Conservation (phyloP, 495 filamentous ascomycete species). For the Annulohypoxylon maeteangense region DNA sequence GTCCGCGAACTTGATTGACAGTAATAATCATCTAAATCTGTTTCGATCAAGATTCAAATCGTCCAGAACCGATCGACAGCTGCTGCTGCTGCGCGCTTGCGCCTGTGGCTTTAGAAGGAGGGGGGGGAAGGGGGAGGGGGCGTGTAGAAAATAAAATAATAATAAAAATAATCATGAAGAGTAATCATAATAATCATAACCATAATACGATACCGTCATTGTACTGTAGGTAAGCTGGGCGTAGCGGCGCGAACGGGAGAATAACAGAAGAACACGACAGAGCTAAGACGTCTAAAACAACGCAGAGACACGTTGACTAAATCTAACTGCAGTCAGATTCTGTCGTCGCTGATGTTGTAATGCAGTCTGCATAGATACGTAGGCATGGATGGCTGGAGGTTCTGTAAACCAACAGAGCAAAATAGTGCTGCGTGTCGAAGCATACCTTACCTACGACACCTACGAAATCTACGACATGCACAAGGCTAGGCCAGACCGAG, state of each 20-base stretch:
- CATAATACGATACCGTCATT: neutral
- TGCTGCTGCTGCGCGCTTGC: conserved; percentile 29
- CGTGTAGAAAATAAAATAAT: conserved; percentile 8
- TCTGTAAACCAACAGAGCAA: conserved; percentile 11
- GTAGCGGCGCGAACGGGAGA: conserved; percentile 28
- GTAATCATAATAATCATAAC: neutral
- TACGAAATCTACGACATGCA: neutral
- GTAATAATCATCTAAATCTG: conserved; percentile 36
- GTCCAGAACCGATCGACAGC: conserved; percentile 43
- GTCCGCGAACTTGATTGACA: conserved; percentile 40
- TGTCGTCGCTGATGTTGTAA: conserved; percentile 41
- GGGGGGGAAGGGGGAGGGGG: too few species aligned
- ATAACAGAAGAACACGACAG: conserved; percentile 42
- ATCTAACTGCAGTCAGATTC: conserved; percentile 42
- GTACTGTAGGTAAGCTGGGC: conserved; percentile 3
- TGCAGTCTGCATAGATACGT: conserved; percentile 41
- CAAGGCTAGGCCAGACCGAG: conserved; percentile 41
- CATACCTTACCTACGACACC: neutral
- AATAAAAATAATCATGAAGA: neutral
- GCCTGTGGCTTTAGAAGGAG: conserved; percentile 45
- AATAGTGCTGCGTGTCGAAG: conserved; percentile 5
- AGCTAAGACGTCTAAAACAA: conserved; percentile 37
- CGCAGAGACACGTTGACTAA: conserved; percentile 45
- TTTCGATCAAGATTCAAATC: conserved; percentile 43
- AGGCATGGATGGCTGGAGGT: conserved; percentile 31